Evolutionary conservation across 83 land plant genomes (phyloP).

Genomic region (Diphasiastrum complanatum): DNA sequence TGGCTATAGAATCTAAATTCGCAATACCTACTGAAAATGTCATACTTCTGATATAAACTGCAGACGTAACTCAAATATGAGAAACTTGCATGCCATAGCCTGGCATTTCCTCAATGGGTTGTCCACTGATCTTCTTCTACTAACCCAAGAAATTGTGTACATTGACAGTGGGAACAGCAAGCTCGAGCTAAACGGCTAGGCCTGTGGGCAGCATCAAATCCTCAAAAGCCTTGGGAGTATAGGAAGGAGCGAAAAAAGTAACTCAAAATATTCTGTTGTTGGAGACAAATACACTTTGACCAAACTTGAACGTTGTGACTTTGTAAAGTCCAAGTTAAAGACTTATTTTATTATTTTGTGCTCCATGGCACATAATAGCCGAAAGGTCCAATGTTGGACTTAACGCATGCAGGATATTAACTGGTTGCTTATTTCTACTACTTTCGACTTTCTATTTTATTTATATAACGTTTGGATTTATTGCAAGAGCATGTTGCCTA

Average conservation of each 20-base stretch:
- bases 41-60: background rate
- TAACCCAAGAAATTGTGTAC: background rate
- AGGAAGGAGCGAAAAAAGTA: background rate
- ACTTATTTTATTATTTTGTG: too few relatives aligned
- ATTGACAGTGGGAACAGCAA: slow-evolving; percentile 72
- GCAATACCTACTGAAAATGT: slow-evolving; percentile 6
- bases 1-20: background rate
- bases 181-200: slow-evolving; percentile 65
- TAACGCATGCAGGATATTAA: too few relatives aligned
- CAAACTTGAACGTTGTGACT: background rate
- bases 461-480: too few relatives aligned
- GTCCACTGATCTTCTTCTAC: background rate
- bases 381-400: too few relatives aligned
- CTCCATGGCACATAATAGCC: too few relatives aligned
- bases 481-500: too few relatives aligned
- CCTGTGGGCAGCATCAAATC: slow-evolving; percentile 69
- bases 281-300: background rate
- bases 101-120: too few relatives aligned
- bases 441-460: too few relatives aligned
- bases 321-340: too few relatives aligned
- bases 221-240: slow-evolving; percentile 89
- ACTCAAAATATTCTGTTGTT: background rate
- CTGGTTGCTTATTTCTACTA: too few relatives aligned
- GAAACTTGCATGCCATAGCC: background rate
- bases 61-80: background rate